Evolutionary conservation across 352 stramenopile species (phyloP).

Genomic region (Thalassiosira hispida): DNA sequence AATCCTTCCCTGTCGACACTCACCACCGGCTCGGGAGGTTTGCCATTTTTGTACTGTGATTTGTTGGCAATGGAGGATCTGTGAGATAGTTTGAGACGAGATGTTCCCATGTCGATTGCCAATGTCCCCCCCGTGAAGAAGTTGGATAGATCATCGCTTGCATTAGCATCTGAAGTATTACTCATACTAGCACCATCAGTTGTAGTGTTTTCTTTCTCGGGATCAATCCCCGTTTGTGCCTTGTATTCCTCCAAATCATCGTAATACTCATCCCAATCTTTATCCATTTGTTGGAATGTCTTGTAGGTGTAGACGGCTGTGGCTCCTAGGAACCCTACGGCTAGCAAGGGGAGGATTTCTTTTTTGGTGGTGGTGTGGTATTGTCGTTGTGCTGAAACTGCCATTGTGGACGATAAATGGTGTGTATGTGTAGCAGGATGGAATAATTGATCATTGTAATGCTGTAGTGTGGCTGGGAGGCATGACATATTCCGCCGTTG

Average conservation of each 20-base stretch:
- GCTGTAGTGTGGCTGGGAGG: too few relatives aligned
- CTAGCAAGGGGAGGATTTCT: conserved; percentile 77
- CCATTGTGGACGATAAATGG: background rate
- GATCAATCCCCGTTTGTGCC: conserved; percentile 29
- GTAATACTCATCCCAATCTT: conserved; percentile 83
- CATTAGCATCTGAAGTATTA: background rate
- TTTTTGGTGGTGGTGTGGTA: conserved; percentile 66
- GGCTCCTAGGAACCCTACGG: conserved; percentile 42
- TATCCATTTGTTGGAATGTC: conserved; percentile 75
- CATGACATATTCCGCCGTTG: background rate
- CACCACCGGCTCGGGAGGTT: conserved; percentile 14
- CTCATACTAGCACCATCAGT: background rate
- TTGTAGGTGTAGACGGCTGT: conserved; percentile 68
- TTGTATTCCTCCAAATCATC: conserved; percentile 74
- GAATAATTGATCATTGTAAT: background rate
- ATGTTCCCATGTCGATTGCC: conserved; percentile 46
- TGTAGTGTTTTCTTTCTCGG: background rate
- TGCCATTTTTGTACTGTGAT: background rate
- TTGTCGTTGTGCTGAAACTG: conserved; percentile 1
- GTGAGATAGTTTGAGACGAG: conserved; percentile 47
- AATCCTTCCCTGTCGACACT: conserved; percentile 46
- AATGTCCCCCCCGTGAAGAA: conserved; percentile 43
- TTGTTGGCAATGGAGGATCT: background rate
- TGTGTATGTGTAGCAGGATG: background rate
- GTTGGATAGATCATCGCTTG: conserved; percentile 11